Evolutionary conservation across 768 basidiomycete species (phyloP), one percentile per base, ranked within the genome.

Genomic region (Tylopilus sp.): DNA sequence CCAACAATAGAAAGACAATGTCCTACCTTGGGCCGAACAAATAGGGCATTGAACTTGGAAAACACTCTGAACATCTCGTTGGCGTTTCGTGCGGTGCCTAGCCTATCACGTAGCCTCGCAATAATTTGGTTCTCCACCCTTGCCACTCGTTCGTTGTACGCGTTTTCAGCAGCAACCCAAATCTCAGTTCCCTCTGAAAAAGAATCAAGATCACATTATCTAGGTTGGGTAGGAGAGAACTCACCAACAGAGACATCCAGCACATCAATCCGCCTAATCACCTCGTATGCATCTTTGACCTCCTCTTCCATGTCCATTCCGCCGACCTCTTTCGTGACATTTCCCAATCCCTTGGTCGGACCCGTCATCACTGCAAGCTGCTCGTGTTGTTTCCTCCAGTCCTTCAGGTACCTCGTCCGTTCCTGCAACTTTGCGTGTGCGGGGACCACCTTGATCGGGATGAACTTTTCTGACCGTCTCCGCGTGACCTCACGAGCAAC

Each of bases 1-100:
- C n/a, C 28, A 12, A 26, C 20, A 21, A 8, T 11, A 47, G 20
- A 6, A 22, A 56, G 31, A 1, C 18, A 6, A 6, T n/a, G n/a
- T n/a, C 74, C 30, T 40, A 93, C 93, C 83, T 98, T 97, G 9
- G 93, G 95, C 53, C 95, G 77, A 31, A 98, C 95, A 65, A 98
- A 97, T 31, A 98, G 71, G 0, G 94, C 91, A 66, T 99, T 98
- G 76, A 98, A 98, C 71, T 95, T 95, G 17, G 92, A 95, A 71
- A 99, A 98, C 40, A 98, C 95, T 46, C 95, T 80, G 73, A 99
- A 98, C 97, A 98, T 99, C 73, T 98, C 97, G 67, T 97, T 95
- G 15, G 97, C 95, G 67, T 98, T 99, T 28, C 94, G 76, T 21
- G 97, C 97, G 15, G 93, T 95, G 13, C 93, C 97, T 11, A 98